Percentiles rank a stretch among this genome's conserved stretches.
phyloP scores from a whole-genome alignment of 257 asterid species.

The Rubia yunnanensis region DNA sequence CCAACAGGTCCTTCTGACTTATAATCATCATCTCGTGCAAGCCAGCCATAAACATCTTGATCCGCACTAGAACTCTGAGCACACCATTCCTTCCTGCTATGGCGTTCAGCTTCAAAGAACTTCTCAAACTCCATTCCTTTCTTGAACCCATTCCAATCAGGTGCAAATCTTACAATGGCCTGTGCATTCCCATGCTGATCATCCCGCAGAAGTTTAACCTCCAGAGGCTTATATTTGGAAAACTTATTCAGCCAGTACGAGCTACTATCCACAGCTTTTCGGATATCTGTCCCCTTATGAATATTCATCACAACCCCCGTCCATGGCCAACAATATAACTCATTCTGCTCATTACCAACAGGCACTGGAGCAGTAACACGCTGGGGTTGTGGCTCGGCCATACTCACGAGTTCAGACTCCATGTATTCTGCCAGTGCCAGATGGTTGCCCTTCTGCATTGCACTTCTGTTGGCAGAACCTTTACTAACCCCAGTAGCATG shows the following conservation, averaged over 20 bases:
- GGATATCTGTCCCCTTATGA: slow-evolving; percentile 22
- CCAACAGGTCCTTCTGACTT: slow-evolving; percentile 48
- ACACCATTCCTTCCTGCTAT: slow-evolving; percentile 46
- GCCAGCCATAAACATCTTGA: slow-evolving; percentile 47
- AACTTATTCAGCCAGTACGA: slow-evolving; percentile 41
- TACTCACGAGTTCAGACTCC: slow-evolving; percentile 39
- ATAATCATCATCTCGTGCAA: slow-evolving; percentile 56
- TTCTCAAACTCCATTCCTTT: slow-evolving; percentile 58
- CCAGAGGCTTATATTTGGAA: slow-evolving; percentile 38
- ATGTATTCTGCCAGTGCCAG: slow-evolving; percentile 63
- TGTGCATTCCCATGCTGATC: slow-evolving; percentile 21
- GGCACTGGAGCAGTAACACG: slow-evolving; percentile 27
- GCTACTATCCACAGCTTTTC: slow-evolving; percentile 19
- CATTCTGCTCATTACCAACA: slow-evolving; percentile 31
- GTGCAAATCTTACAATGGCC: slow-evolving; percentile 38
- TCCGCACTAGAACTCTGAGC: slow-evolving; percentile 23
- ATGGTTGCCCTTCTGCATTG: slow-evolving; percentile 74
- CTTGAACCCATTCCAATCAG: slow-evolving; percentile 56
- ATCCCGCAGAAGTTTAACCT: slow-evolving; percentile 40
- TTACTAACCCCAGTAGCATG: slow-evolving; percentile 80
- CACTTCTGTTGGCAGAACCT: slow-evolving; percentile 58
- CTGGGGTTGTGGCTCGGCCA: slow-evolving; percentile 50
- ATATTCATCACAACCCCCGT: slow-evolving; percentile 56
- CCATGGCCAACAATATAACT: slow-evolving; percentile 83
- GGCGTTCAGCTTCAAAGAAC: slow-evolving; percentile 37